Conservation (phyloP, 1,139 yeast species). For the Ogataea hybrid region DNA sequence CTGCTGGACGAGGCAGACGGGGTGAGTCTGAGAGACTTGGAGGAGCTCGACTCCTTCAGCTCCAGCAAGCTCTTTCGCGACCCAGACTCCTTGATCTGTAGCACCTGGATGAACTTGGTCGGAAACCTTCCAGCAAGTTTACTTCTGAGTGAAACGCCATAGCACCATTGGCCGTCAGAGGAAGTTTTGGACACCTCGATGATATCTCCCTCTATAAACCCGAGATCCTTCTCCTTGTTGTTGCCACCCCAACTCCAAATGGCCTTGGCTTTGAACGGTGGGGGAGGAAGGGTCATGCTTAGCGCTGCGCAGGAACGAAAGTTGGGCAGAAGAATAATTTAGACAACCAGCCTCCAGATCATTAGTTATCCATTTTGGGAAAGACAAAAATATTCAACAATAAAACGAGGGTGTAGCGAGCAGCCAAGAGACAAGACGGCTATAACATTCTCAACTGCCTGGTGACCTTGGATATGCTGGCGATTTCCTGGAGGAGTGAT, state of each 20-base stretch:
- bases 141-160: slow-evolving; percentile 77
- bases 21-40: slow-evolving; percentile 17
- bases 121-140: slow-evolving; percentile 87
- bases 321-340: slow-evolving; percentile 1
- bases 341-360: slow-evolving; percentile 12
- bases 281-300: slow-evolving; percentile 10
- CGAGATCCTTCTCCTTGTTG: slow-evolving; percentile 71
- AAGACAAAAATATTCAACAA: slow-evolving; percentile 8
- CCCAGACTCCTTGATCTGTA: slow-evolving; percentile 33
- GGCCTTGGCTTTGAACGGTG: slow-evolving; percentile 31
- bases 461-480: too few relatives aligned
- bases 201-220: slow-evolving; percentile 89
- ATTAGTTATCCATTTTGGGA: slow-evolving; percentile 9
- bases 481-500: too few relatives aligned
- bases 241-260: slow-evolving; percentile 33
- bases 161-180: slow-evolving; percentile 93
- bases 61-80: slow-evolving; percentile 35
- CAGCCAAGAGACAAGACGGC: too few relatives aligned
- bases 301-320: background rate
- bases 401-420: background rate
- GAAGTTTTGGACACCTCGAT: slow-evolving; percentile 70
- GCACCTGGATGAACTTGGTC: slow-evolving; percentile 72
- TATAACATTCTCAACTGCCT: too few relatives aligned
- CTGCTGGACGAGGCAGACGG: slow-evolving; percentile 19
- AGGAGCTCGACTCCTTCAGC: slow-evolving; percentile 22